Conservation (phyloP, 306 rosid genomes). For the Fragaria nilgerrensis region DNA sequence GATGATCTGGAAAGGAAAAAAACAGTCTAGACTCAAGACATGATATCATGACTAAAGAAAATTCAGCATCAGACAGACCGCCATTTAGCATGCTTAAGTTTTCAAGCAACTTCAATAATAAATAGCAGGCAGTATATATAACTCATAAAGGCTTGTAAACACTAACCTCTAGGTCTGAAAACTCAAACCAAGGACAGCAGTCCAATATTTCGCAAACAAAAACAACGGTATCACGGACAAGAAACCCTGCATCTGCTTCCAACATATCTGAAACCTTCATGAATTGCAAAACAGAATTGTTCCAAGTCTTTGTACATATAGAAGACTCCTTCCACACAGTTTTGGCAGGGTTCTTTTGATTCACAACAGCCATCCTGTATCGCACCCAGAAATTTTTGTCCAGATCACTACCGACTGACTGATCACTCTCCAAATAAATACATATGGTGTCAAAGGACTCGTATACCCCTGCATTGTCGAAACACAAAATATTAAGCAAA, state of each 20-base stretch:
- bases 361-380: conserved; percentile 96
- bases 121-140: conserved; percentile 1
- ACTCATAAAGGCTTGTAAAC: conserved; percentile 26
- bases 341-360: conserved; percentile 88
- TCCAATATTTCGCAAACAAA: conserved; percentile 98
- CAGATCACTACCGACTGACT: conserved; percentile 88
- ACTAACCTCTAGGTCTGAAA: conserved; percentile 96
- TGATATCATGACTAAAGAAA: conserved; percentile 4
- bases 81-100: neutral
- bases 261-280: conserved; percentile 99
- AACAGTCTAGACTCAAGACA: neutral
- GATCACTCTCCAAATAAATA: conserved; percentile 98
- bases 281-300: conserved; percentile 98
- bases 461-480: conserved; percentile 68
- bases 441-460: conserved; percentile 99
- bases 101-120: neutral
- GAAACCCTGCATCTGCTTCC: conserved; percentile 97
- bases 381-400: conserved; percentile 99
- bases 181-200: conserved; percentile 99
- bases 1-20: neutral
- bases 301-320: conserved; percentile 98
- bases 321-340: conserved; percentile 99
- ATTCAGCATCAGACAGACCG: neutral
- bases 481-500: conserved; percentile 26
- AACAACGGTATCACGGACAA: conserved; percentile 89